Evolutionary conservation across 2,329 filamentous ascomycete genomes (phyloP).

Genomic region (Pseudogymnoascus verrucosus): DNA sequence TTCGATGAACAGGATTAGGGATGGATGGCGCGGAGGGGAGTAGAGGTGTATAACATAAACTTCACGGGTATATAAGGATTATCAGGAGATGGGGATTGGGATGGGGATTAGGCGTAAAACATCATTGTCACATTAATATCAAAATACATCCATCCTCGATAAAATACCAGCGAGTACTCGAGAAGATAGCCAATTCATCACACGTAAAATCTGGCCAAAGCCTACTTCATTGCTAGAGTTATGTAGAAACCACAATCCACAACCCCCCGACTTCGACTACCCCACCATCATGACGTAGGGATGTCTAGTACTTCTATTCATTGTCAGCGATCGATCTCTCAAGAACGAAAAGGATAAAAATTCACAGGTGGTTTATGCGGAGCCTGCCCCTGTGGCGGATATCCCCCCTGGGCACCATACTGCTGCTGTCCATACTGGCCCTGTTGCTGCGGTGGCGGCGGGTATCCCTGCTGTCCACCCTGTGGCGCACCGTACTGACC

Average conservation of each 20-base stretch:
- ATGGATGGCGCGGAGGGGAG: too few relatives aligned
- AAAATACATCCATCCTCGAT: not conserved
- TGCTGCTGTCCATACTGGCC: not conserved
- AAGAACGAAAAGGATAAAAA: not conserved
- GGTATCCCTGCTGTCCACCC: not conserved
- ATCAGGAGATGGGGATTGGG: not conserved
- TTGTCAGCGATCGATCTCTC: not conserved
- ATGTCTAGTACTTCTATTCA: not conserved
- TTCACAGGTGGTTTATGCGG: not conserved
- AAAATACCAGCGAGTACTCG: not conserved
- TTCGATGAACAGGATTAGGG: too few relatives aligned
- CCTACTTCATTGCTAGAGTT: not conserved
- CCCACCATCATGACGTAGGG: not conserved
- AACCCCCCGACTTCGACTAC: not conserved
- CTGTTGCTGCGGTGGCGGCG: not conserved
- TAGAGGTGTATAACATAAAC: too few relatives aligned
- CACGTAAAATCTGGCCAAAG: not conserved
- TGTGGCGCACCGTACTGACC: not conserved
- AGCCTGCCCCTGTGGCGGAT: not conserved
- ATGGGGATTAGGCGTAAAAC: not conserved
- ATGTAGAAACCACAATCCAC: not conserved
- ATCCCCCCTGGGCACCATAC: not conserved
- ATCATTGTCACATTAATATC: not conserved
- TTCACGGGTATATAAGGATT: not conserved
- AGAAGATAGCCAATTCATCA: not conserved